phyloP scores from a whole-genome alignment of 139 green algal genomes.

The Yamagishiella unicocca region DNA sequence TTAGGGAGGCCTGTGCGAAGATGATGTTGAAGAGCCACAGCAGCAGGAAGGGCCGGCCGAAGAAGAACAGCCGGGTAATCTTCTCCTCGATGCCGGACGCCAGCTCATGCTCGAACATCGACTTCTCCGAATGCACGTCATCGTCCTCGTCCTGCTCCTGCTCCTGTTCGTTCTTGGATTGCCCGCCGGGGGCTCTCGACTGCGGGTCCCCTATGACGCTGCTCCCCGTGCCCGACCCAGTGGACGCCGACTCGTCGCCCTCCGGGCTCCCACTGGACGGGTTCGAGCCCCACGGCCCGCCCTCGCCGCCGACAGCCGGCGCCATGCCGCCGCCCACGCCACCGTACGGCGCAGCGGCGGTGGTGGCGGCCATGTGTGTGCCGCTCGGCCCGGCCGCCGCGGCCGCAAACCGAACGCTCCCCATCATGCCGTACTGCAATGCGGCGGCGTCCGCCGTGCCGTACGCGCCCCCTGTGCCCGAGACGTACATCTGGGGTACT shows the following conservation, averaged over 20 bases:
- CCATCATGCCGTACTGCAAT: neutral
- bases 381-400: too few species aligned
- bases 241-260: neutral
- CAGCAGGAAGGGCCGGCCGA: constrained; percentile 35
- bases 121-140: neutral
- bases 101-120: constrained; percentile 35
- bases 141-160: neutral
- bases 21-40: constrained; percentile 56
- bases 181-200: neutral
- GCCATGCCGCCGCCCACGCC: neutral
- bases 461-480: neutral
- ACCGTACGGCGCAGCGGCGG: neutral
- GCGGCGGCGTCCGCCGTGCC: neutral
- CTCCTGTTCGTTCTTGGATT: neutral
- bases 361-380: neutral
- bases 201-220: neutral
- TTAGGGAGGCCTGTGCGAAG: constrained; percentile 46
- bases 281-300: constrained; percentile 39
- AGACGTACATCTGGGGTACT: neutral
- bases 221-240: neutral
- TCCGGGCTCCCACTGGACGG: neutral
- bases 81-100: constrained; percentile 46
- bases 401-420: too few species aligned
- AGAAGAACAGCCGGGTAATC: constrained; percentile 50
- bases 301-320: neutral